Evolutionary conservation across 352 stramenopile genomes (phyloP).

Genomic region (Elongisporangium undulatum): DNA sequence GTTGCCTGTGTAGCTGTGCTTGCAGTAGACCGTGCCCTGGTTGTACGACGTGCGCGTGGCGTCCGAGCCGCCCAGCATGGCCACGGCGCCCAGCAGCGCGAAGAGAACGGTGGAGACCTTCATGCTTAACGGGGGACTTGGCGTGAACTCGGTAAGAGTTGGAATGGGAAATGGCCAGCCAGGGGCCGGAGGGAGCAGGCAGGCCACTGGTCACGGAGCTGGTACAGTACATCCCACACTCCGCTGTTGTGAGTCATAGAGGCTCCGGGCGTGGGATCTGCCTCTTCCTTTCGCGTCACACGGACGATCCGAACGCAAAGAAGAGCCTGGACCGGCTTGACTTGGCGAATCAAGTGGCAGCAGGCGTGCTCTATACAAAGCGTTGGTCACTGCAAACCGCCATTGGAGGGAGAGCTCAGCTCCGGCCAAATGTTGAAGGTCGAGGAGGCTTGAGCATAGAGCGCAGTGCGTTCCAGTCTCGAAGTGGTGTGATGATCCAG

Average conservation of each 20-base stretch:
- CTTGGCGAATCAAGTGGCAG: not conserved
- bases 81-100: not conserved
- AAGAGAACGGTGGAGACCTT: not conserved
- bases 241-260: not conserved
- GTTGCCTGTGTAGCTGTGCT: constrained; percentile 53
- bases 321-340: not conserved
- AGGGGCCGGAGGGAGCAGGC: not conserved
- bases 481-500: too few relatives aligned
- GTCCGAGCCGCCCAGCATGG: not conserved
- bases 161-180: not conserved
- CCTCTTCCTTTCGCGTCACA: not conserved
- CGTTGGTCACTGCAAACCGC: not conserved
- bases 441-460: not conserved
- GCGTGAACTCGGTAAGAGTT: not conserved
- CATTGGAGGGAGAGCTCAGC: too few relatives aligned
- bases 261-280: not conserved
- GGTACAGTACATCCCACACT: not conserved
- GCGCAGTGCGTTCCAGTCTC: not conserved
- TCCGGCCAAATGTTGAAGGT: not conserved
- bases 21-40: constrained; percentile 24
- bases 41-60: not conserved
- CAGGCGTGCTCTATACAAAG: not conserved
- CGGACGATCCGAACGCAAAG: not conserved
- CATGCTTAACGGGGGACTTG: not conserved
- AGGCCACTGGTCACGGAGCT: not conserved